Conservation (phyloP, 441 rosid genomes). For the Pelargonium fulgidum region DNA sequence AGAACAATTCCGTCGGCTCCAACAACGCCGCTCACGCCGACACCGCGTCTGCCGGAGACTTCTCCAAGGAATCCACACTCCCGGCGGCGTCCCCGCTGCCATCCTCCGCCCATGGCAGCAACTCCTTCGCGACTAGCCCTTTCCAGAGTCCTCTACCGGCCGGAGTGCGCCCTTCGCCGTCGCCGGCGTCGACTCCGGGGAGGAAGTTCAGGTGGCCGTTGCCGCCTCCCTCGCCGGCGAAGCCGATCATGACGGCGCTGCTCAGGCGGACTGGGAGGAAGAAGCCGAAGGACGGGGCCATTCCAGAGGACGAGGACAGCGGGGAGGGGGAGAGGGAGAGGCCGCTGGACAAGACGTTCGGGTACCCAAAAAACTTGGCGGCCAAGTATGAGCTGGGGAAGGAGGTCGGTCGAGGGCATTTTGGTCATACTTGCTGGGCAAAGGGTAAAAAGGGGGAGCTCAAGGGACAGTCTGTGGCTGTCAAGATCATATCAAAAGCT, state of each 20-base stretch:
- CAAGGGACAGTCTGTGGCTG: slow-evolving; percentile 56
- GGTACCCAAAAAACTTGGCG: slow-evolving; percentile 42
- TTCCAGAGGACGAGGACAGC: slow-evolving; percentile 38
- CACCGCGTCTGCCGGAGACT: slow-evolving; percentile 19
- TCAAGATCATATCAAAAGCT: slow-evolving; percentile 63
- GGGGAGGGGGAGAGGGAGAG: slow-evolving; percentile 30
- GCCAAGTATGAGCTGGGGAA: slow-evolving; percentile 46
- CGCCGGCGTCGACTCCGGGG: slow-evolving; percentile 60
- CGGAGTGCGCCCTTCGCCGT: slow-evolving; percentile 44
- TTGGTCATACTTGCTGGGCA: slow-evolving; percentile 70
- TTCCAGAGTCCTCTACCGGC: slow-evolving; percentile 59
- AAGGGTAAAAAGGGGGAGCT: slow-evolving; percentile 55
- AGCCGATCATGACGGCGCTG: slow-evolving; percentile 56
- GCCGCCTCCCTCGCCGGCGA: slow-evolving; percentile 72
- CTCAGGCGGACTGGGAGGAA: slow-evolving; percentile 14
- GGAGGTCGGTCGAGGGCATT: slow-evolving; percentile 70
- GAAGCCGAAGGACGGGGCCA: slow-evolving; percentile 38
- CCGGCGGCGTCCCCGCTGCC: slow-evolving; percentile 28
- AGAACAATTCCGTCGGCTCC: slow-evolving; percentile 30
- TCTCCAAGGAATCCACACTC: slow-evolving; percentile 18
- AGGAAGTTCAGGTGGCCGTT: slow-evolving; percentile 65
- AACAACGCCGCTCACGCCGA: slow-evolving; percentile 28
- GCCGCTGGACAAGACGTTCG: slow-evolving; percentile 43
- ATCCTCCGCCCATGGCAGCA: slow-evolving; percentile 25
- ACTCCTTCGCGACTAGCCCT: slow-evolving; percentile 48